These are phyloP conservation scores for Lichenothelia convexa DNA, from an alignment of 495 filamentous ascomycete species.

Conservation along the genomic window DNA sequence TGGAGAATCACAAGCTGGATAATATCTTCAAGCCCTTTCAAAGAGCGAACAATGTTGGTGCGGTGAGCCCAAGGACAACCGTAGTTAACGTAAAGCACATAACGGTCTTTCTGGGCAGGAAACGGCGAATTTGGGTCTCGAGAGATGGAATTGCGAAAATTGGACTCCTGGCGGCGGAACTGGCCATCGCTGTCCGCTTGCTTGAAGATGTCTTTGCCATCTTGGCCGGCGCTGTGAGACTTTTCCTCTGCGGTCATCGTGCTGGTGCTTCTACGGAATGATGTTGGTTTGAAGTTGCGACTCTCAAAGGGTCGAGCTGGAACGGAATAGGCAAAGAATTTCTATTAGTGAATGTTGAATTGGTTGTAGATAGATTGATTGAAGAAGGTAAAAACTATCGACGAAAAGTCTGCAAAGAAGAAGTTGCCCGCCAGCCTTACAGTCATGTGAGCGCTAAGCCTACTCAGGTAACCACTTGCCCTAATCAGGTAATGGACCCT, in stretches of 20 bases:
- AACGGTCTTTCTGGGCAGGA: constrained; percentile 55
- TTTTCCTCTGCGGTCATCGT: background rate
- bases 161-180: constrained; percentile 7
- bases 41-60: constrained; percentile 50
- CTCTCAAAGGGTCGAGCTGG: background rate
- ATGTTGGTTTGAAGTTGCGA: background rate
- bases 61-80: constrained; percentile 79
- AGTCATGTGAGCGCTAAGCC: no score
- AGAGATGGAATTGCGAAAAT: constrained; percentile 17
- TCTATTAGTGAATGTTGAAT: background rate
- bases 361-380: no score
- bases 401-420: no score
- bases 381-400: no score
- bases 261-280: background rate
- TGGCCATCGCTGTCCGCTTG: constrained; percentile 3
- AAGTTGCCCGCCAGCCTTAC: no score
- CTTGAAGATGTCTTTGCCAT: background rate
- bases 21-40: constrained; percentile 62
- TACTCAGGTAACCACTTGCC: no score
- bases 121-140: constrained; percentile 23
- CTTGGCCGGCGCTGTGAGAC: background rate
- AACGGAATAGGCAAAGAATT: background rate
- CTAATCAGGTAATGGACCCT: background rate
- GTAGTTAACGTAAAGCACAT: constrained; percentile 58
- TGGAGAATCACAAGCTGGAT: constrained; percentile 53